A percentile compares a stretch with the other conserved stretches of the same genome.
Evolutionary conservation across 495 filamentous ascomycete genomes (phyloP).

Genomic region (Aspergillus homomorphus): DNA sequence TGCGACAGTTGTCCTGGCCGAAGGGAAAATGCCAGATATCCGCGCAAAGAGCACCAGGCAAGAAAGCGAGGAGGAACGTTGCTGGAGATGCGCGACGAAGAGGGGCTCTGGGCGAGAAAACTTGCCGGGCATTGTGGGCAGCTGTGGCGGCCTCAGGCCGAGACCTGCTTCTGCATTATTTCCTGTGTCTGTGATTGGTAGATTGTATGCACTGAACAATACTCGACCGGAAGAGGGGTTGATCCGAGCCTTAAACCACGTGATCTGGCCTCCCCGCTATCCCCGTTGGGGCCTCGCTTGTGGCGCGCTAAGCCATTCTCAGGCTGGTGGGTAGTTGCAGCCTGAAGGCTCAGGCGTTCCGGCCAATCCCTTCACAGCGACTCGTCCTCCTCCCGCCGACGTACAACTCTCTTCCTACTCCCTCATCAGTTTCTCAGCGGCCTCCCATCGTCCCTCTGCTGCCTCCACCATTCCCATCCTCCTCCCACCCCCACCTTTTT

Average conservation of each 20-base stretch:
- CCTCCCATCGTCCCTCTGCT: constrained; percentile 24
- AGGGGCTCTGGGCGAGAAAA: constrained; percentile 31
- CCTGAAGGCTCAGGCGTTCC: constrained; percentile 32
- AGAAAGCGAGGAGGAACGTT: constrained; percentile 15
- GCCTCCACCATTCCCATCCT: constrained; percentile 24
- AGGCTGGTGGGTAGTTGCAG: constrained; percentile 16
- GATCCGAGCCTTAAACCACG: constrained; percentile 21
- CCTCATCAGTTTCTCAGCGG: constrained; percentile 31
- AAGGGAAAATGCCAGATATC: constrained; percentile 18
- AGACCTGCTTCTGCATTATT: constrained; percentile 21
- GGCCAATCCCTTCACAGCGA: constrained; percentile 32
- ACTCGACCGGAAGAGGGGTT: constrained; percentile 17
- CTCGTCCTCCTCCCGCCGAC: constrained; percentile 30
- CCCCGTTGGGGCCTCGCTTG: constrained; percentile 25
- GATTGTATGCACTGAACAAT: background rate
- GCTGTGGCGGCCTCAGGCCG: constrained; percentile 21
- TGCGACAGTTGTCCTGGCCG: constrained; percentile 17
- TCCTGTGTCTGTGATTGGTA: constrained; percentile 29
- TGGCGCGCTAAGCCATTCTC: background rate
- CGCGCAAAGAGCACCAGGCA: constrained; percentile 17
- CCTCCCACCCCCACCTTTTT: constrained; percentile 28
- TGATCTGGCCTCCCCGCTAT: constrained; percentile 17
- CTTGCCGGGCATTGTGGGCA: constrained; percentile 31
- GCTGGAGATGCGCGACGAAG: constrained; percentile 20
- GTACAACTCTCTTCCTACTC: constrained; percentile 32